These are phyloP conservation scores for Arthroderma uncinatum DNA, from an alignment of 2,329 filamentous ascomycete genomes.

Conservation along the genomic window DNA sequence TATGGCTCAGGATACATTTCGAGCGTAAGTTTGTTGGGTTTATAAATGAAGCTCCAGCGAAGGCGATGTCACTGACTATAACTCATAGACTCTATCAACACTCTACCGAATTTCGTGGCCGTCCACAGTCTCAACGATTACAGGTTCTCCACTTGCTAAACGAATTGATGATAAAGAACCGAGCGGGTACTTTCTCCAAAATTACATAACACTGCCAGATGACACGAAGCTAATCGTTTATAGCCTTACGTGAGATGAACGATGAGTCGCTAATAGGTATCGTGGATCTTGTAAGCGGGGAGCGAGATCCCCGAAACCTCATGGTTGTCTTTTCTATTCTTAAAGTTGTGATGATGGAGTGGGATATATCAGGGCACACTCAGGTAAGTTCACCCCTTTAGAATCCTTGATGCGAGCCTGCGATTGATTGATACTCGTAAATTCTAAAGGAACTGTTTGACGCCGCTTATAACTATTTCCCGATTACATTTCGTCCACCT, in stretches of 20 bases:
- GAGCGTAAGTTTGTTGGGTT: conserved; percentile 35
- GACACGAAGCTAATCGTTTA: not conserved
- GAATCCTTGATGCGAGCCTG: too few relatives aligned
- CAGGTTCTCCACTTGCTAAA: conserved; percentile 52
- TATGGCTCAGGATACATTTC: conserved; percentile 43
- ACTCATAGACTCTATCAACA: conserved; percentile 37
- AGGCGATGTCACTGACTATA: not conserved
- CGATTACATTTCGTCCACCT: conserved; percentile 58
- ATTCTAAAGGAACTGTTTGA: conserved; percentile 46
- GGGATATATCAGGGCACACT: conserved; percentile 50
- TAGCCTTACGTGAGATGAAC: conserved; percentile 46
- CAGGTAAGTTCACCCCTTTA: conserved; percentile 35
- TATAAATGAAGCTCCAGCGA: not conserved
- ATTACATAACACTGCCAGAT: not conserved
- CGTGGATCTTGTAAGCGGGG: conserved; percentile 54
- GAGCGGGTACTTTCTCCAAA: conserved; percentile 34
- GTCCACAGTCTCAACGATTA: conserved; percentile 54
- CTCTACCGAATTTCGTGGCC: conserved; percentile 48
- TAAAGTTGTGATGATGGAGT: conserved; percentile 56
- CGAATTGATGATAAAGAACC: conserved; percentile 50
- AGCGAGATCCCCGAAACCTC: conserved; percentile 58
- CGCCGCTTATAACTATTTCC: conserved; percentile 61
- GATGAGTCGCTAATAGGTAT: conserved; percentile 51
- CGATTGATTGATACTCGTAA: not conserved
- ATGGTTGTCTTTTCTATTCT: conserved; percentile 61